phyloP scores from a whole-genome alignment of 2,329 filamentous ascomycete genomes.

The Beauveria bassiana region DNA sequence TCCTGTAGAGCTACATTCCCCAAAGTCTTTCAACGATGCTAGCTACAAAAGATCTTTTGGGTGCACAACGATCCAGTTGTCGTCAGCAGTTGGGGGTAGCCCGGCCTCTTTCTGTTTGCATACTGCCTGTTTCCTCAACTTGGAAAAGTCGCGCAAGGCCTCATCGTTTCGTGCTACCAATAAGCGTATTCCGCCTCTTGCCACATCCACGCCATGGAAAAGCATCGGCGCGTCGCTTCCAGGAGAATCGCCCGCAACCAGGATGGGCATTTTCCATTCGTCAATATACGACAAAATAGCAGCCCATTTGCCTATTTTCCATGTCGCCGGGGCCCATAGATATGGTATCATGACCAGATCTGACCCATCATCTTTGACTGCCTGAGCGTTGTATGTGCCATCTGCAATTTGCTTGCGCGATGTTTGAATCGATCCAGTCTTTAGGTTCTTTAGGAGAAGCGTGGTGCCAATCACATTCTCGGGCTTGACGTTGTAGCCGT shows the following conservation, averaged over 20 bases:
- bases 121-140: not conserved
- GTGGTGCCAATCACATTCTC: constrained; percentile 37
- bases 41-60: not conserved
- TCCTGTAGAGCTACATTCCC: not conserved
- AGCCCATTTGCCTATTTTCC: constrained; percentile 37
- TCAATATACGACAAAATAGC: constrained; percentile 35
- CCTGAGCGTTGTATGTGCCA: constrained; percentile 24
- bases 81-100: not conserved
- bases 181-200: not conserved
- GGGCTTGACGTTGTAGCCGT: constrained; percentile 36
- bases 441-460: constrained; percentile 26
- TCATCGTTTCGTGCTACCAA: not conserved
- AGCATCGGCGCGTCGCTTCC: constrained; percentile 36
- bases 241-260: constrained; percentile 36
- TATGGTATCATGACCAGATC: constrained; percentile 32
- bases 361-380: not conserved
- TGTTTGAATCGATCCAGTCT: constrained; percentile 22
- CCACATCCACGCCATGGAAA: constrained; percentile 35
- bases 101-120: not conserved
- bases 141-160: not conserved
- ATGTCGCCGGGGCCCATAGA: constrained; percentile 34
- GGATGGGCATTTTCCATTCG: constrained; percentile 33
- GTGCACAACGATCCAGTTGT: not conserved
- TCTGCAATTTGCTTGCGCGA: constrained; percentile 31
- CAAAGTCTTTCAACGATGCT: not conserved